Base-by-base conservation (phyloP, 805 yeast genomes). In the Priceomyces medius region DNA sequence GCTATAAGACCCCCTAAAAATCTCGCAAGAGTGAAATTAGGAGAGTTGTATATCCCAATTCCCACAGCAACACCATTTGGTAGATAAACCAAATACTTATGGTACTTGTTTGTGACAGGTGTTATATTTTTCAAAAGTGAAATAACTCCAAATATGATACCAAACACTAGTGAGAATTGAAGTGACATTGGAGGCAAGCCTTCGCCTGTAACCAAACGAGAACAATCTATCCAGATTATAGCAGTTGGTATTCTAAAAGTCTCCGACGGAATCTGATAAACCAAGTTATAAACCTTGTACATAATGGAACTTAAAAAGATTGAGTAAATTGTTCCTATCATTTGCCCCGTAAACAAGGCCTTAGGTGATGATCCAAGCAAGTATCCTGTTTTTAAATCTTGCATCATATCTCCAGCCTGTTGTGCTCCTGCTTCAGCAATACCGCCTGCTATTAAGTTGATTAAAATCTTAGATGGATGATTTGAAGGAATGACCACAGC, bases 401-500 rank as follows among this genome's bases (percentile, higher is more conserved):
- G 99, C 96, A 93, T 87, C 56, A 91, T 71, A 64, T 91, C 99
- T 21, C 99, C 98, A 2, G 98, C 97, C 64, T 91, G 99, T 66
- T 93, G 98, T 2, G 99, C 97, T 7, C 98, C 98, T 0, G 98
- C 97, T 66, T 91, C 99, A 1, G 98, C 95, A 31, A 91, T 82
- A 10, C 97, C 99, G 13, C 99, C 99, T 3, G 97, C 96, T 1
- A 91, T 85, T 37, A 91, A 68, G 57, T 91, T 93, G 34, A 88
- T 80, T 31, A 91, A 66, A 4, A 93, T 88, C 8, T 88, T 79
- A 2, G 95, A 89, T 1, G 95, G 95, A 43, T 82, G 85, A 34
- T 70, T 61, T 23, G 72, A 70, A 0, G 96, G 96, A 19, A 89
- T 75, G 4, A 91, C 72, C 9, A 88, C 56, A 0, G 97, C 96